Base-by-base conservation (phyloP, 75 land plant species). In the Gnetum montanum region DNA sequence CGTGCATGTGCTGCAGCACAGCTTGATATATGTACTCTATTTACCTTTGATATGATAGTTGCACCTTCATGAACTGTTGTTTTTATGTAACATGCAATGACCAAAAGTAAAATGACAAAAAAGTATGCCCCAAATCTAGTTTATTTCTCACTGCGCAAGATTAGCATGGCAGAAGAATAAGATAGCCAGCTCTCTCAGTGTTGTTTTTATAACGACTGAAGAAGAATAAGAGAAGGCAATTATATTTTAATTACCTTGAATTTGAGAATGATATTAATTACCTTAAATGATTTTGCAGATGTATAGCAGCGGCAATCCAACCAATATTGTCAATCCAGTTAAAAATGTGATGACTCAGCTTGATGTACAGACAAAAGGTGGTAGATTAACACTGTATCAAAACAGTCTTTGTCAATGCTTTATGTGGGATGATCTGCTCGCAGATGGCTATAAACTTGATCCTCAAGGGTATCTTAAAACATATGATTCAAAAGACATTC, bases 271-370 rank as follows among this genome's bases (percentile, higher is more conserved):
- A 10, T 40, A 15, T 15, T n/a, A n/a, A n/a, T n/a, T n/a, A n/a
- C n/a, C n/a, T n/a, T n/a, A n/a, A n/a, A n/a, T n/a, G 11, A 26
- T 23, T 46, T 34, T 65, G 48, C 77, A 93, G 98, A 93, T 93
- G 66, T 93, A 93, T 66, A 93, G 98, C 73, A 94, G 91, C 67
- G 98, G 98, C 7, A 94, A 94, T 49, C 98, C 98, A 31, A 82
- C 98, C 47, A 93, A 94, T 64, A 74, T 76, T 54, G 84, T 76
- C 58, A 94, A 94, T 58, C 87, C 74, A 2, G 72, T 94, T 29
- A 82, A 49, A 28, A 83, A 90, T 71, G 96, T 67, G 23, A 84
- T 69, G 50, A 65, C 70, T 33, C 73, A 83, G 48, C 59, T 94
- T 54, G 76, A 75, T 61, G 58, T 94, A 27, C 77, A 72, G 38